phyloP scores from a whole-genome alignment of 352 stramenopile species.

The Globisporangium alternatum region DNA sequence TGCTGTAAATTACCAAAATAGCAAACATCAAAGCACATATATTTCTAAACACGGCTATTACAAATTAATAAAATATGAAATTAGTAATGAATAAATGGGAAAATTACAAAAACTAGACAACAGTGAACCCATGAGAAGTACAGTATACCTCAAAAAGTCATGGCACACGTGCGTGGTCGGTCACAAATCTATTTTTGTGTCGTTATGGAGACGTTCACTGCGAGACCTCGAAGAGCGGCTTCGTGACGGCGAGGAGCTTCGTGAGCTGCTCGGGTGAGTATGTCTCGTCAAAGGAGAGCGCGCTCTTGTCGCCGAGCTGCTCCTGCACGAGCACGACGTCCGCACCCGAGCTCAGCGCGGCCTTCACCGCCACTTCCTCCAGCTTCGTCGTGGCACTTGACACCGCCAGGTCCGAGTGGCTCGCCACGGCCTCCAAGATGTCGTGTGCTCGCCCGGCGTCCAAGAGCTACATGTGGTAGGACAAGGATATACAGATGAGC shows the following conservation, averaged over 20 bases:
- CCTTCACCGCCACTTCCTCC: constrained; percentile 55
- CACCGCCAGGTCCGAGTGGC: constrained; percentile 6
- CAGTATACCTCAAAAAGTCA: too few relatives aligned
- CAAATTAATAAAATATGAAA: too few relatives aligned
- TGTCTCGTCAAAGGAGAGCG: constrained; percentile 29
- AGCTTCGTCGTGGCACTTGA: constrained; percentile 17
- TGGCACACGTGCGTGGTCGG: background rate
- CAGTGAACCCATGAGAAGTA: constrained; percentile 3
- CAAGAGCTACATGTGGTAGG: constrained; percentile 30
- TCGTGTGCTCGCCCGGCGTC: constrained; percentile 43
- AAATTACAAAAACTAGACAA: background rate
- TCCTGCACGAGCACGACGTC: constrained; percentile 66
- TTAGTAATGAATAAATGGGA: too few relatives aligned
- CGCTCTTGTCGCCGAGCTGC: constrained; percentile 35
- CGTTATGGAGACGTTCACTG: background rate
- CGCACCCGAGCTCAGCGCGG: constrained; percentile 46
- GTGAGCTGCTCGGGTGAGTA: constrained; percentile 46
- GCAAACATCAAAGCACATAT: background rate
- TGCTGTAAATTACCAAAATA: background rate
- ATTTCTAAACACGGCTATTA: background rate
- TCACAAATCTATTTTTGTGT: constrained; percentile 1
- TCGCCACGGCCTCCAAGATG: constrained; percentile 36
- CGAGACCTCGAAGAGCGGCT: constrained; percentile 39
- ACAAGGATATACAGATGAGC: constrained; percentile 8
- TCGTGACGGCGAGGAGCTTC: constrained; percentile 25